Base-by-base conservation (phyloP, 176 grass and related monocot genomes). In the Melocanna baccifera region DNA sequence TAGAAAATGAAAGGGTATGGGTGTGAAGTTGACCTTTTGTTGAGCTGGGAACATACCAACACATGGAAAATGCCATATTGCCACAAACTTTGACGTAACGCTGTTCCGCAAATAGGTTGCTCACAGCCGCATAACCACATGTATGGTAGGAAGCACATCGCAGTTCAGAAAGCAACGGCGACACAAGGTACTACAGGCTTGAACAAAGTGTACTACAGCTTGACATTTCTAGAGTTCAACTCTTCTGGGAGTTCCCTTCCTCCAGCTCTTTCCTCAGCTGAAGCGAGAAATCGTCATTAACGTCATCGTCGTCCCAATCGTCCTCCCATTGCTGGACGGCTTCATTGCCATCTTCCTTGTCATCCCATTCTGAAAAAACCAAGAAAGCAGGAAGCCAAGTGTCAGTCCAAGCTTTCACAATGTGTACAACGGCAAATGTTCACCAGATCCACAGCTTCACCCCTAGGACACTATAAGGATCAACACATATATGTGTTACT, bases 191-290 rank as follows among this genome's bases (percentile, higher is more conserved):
- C 9, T 5, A 58, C 11, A 53, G 45, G 81, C 71, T 16, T 76
- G 32, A 50, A 28, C 10, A 20, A 75, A 20, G 45, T 67, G 29
- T 51, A 7, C 22, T 28, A 67, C 26, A 68, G 50, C 62, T 59
- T 43, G 61, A 42, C 55, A 43, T 71, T 45, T 19, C 43, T 81
- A 30, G 47, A 40, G n/a, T 79, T 90, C 73, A 91, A 80, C 84
- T 93, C 91, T 96, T 93, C 71, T 79, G 83, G 30, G 91, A 70
- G 40, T 55, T 93, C 77, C 53, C 83, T 66, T 76, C 79, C 88
- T 91, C 94, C 52, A 96, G 82, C 66, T 96, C 94, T 84, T 96
- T 96, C 77, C 94, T 91, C 80, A 96, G 87, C 88, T 96, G 94
- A 46, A 91, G 86, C 3, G 94, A 96, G 88, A 96, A 96, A 58